Base-by-base conservation (phyloP, 2,329 filamentous ascomycete genomes). In the Cladorrhinum sp. region DNA sequence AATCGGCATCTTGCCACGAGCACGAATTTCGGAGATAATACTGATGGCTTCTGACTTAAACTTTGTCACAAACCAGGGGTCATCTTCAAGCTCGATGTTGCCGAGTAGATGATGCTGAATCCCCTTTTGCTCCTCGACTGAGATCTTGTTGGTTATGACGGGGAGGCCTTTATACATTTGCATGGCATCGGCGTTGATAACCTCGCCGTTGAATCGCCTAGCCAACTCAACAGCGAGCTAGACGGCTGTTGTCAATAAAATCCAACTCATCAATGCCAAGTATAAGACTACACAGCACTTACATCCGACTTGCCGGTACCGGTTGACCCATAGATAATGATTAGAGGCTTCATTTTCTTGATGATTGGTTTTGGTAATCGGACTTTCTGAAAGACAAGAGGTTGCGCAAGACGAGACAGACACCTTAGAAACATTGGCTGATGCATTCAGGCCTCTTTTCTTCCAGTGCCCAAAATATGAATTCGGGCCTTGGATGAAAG, bases 131-230 rank as follows among this genome's bases (percentile, higher is more conserved):
- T 98, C 93, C 20, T 86, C 81, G 0, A 71, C 56, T 0, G 90
- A 85, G 61, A 98, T 90, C 73, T 98, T 96, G 74, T 99, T 99
- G 24, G 95, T 99, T 67, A 98, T 93, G 65, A 98, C 88, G 4
- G 95, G 92, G 49, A 99, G 79, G 2, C 95, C 95, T 57, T 85
- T 83, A 74, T 99, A 99, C 77, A 99, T 87, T 73, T 99, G 95
- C 92, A 99, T 96, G 41, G 95, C 95, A 79, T 99, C 95, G 51
- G 91, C 91, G 72, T 99, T 99, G 77, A 99, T 92, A 56, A 99
- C 85, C 75, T 99, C 95, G 71, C 96, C 95, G 74, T 95, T 88
- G 75, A 92, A 93, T 22, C 83, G 85, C 48, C 81, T 81, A 1
- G 96, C 95, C 55, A 99, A 78, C 64, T 96, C 91, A 45, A 99